These are phyloP conservation scores for Agaricus sinodeliciosus DNA, from an alignment of 768 basidiomycete genomes.

Conservation along the genomic window DNA sequence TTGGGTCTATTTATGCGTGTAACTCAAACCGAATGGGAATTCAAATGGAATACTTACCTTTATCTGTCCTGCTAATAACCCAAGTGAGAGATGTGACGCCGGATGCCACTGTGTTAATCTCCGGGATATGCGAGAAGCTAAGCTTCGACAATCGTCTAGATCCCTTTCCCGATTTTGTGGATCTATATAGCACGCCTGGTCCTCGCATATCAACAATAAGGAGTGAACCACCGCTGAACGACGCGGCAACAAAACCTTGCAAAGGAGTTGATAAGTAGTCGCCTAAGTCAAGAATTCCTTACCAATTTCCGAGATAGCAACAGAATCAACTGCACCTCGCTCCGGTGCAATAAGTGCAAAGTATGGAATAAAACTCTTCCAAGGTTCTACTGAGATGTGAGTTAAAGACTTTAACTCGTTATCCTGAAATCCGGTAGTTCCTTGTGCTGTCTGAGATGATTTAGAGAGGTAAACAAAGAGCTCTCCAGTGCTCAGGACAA, in stretches of 20 bases:
- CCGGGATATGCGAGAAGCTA: conserved; percentile 20
- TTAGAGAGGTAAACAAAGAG: conserved; percentile 41
- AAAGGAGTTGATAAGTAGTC: conserved; percentile 3
- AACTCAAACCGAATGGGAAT: background rate
- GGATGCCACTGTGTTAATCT: conserved; percentile 38
- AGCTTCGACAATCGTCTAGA: conserved; percentile 28
- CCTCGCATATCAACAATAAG: conserved; percentile 69
- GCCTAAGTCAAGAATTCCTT: conserved; percentile 12
- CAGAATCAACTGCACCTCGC: conserved; percentile 38
- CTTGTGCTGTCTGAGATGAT: conserved; percentile 12
- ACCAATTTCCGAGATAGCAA: conserved; percentile 73
- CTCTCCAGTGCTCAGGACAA: conserved; percentile 51
- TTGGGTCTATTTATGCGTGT: conserved; percentile 28
- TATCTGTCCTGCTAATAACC: conserved; percentile 51
- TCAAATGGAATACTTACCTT: conserved; percentile 31
- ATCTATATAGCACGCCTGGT: conserved; percentile 58
- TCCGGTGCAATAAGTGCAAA: conserved; percentile 42
- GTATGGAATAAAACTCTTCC: conserved; percentile 50
- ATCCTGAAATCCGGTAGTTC: conserved; percentile 23
- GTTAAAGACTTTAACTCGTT: conserved; percentile 48
- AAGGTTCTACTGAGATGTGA: conserved; percentile 34
- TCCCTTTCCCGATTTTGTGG: conserved; percentile 29
- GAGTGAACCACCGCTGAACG: conserved; percentile 54
- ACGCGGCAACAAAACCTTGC: conserved; percentile 72
- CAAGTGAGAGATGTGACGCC: conserved; percentile 53